These are phyloP conservation scores for Epichloe sibirici DNA, from an alignment of 2,329 filamentous ascomycete species.

Conservation along the genomic window DNA sequence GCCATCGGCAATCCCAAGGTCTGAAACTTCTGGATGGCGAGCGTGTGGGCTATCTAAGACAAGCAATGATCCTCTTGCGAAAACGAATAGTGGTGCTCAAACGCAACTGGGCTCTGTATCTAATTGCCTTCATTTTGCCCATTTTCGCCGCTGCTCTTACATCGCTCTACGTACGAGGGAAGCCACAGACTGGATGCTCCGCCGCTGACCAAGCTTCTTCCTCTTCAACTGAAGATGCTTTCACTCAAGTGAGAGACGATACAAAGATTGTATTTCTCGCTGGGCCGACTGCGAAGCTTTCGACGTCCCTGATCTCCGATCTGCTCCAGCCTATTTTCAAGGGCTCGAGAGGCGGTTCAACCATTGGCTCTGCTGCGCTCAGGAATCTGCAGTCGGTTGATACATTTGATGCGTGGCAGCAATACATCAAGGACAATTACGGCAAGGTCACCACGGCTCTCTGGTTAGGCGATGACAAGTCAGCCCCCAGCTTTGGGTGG, in stretches of 20 bases:
- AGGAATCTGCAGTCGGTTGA: slow-evolving; percentile 42
- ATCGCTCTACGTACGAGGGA: slow-evolving; percentile 57
- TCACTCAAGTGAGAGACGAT: slow-evolving; percentile 23
- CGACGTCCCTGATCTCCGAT: slow-evolving; percentile 13
- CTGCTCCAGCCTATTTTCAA: slow-evolving; percentile 31
- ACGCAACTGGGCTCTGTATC: slow-evolving; percentile 65
- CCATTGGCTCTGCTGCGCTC: slow-evolving; percentile 10
- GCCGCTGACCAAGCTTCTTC: slow-evolving; percentile 35
- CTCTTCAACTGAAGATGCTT: slow-evolving; percentile 22
- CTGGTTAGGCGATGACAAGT: slow-evolving; percentile 54
- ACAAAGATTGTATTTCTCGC: slow-evolving; percentile 16
- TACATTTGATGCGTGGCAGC: slow-evolving; percentile 55
- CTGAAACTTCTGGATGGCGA: slow-evolving; percentile 55
- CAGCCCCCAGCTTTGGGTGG: slow-evolving; percentile 58
- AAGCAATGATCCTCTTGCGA: slow-evolving; percentile 61
- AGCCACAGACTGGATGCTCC: slow-evolving; percentile 38
- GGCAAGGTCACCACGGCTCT: slow-evolving; percentile 62
- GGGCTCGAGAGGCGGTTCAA: slow-evolving; percentile 11
- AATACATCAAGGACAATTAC: slow-evolving; percentile 50
- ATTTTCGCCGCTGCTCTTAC: slow-evolving; percentile 70
- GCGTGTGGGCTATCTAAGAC: slow-evolving; percentile 55
- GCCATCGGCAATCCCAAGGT: slow-evolving; percentile 16
- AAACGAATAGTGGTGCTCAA: slow-evolving; percentile 70
- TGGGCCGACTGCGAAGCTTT: slow-evolving; percentile 26
- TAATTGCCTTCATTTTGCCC: slow-evolving; percentile 64